Evolutionary conservation across 176 grass and related monocot genomes (phyloP).

Genomic region (Carex scoparia): DNA sequence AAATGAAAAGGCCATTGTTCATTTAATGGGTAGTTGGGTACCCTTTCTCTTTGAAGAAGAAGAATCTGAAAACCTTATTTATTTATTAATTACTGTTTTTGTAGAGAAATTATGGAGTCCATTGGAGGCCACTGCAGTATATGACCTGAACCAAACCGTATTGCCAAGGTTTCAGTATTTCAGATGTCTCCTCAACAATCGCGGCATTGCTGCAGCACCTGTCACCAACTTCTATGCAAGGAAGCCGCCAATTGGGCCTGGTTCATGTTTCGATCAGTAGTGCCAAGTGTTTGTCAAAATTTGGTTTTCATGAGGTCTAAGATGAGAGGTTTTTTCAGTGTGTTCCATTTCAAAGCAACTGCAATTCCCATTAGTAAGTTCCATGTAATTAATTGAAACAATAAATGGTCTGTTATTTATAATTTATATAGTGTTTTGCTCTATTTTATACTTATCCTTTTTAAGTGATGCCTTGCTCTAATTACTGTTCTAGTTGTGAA

Average conservation of each 20-base stretch:
- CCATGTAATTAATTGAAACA: conserved; percentile 27
- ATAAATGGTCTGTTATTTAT: conserved; percentile 22
- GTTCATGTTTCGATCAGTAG: conserved; percentile 77
- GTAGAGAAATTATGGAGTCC: conserved; percentile 86
- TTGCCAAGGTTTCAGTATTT: conserved; percentile 64
- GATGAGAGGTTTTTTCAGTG: conserved; percentile 3
- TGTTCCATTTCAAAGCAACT: conserved; percentile 2
- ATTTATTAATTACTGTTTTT: background rate
- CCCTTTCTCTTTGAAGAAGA: background rate
- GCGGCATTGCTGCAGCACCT: conserved; percentile 70
- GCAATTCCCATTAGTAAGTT: conserved; percentile 7
- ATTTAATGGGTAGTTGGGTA: no score
- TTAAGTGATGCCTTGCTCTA: background rate
- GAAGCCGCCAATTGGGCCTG: conserved; percentile 46
- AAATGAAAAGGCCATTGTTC: background rate
- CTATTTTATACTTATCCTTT: background rate
- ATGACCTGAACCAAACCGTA: conserved; percentile 62
- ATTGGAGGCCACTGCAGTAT: conserved; percentile 48
- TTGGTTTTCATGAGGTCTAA: background rate
- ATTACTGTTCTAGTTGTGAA: background rate
- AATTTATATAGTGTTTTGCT: background rate
- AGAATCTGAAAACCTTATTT: background rate
- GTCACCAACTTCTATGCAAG: conserved; percentile 71
- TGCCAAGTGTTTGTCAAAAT: conserved; percentile 13
- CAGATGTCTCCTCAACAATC: conserved; percentile 77